Evolutionary conservation across 768 basidiomycete species (phyloP).

Genomic region (Tylopilus rubrobrunneus): DNA sequence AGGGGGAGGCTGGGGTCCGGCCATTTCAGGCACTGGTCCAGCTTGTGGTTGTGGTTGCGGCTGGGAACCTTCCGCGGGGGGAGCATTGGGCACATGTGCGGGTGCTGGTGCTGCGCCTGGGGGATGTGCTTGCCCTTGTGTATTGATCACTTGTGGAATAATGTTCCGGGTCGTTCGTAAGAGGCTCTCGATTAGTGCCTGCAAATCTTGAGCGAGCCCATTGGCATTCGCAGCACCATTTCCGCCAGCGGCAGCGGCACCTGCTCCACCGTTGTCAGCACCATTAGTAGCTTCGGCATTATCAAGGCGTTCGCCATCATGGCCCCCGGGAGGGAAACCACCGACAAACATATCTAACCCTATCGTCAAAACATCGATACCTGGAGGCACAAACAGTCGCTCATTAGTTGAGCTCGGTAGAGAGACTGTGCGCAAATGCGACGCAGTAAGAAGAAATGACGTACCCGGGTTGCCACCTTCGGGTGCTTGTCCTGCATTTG

Average conservation of each 20-base stretch:
- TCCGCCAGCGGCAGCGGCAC: constrained; percentile 12
- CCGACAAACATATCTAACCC: constrained; percentile 40
- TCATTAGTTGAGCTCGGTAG: constrained; percentile 21
- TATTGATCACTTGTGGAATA: constrained; percentile 20
- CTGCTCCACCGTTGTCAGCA: neutral
- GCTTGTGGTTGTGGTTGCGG: constrained; percentile 11
- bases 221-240: constrained; percentile 20
- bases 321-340: constrained; percentile 12
- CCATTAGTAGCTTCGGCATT: constrained; percentile 4
- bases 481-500: constrained; percentile 3
- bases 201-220: constrained; percentile 21
- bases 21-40: constrained; percentile 1
- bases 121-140: constrained; percentile 7
- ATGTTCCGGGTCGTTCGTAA: constrained; percentile 25
- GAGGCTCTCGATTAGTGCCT: constrained; percentile 23
- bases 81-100: neutral
- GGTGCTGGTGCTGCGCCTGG: constrained; percentile 1
- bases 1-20: constrained; percentile 1
- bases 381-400: constrained; percentile 6
- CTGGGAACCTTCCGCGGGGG: neutral
- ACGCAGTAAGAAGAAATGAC: constrained; percentile 3
- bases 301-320: constrained; percentile 9
- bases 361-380: constrained; percentile 33
- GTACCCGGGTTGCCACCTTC: constrained; percentile 19
- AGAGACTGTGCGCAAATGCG: constrained; percentile 5